Percentiles rank a stretch among this genome's conserved stretches.
Conservation (phyloP, 1,139 yeast genomes). For the Lodderomyces jiufengensis region DNA sequence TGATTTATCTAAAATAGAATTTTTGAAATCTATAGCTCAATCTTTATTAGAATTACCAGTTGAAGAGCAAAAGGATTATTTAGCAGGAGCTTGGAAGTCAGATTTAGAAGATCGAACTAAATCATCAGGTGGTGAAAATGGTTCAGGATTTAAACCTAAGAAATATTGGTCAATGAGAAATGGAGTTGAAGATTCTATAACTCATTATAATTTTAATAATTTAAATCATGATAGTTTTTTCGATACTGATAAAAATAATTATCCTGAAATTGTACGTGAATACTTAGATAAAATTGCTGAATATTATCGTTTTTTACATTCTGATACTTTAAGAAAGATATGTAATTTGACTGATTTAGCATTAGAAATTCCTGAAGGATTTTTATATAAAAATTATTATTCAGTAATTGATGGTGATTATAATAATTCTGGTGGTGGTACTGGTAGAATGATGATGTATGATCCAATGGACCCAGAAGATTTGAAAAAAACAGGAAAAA, state of each 20-base stretch:
- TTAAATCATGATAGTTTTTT: slow-evolving; percentile 23
- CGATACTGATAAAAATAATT: slow-evolving; percentile 17
- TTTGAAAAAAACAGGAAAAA: slow-evolving; percentile 25
- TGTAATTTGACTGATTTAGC: slow-evolving; percentile 27
- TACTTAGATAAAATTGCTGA: slow-evolving; percentile 25
- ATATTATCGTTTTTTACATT: slow-evolving; percentile 26
- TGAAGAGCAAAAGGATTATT: slow-evolving; percentile 34
- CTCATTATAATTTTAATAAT: slow-evolving; percentile 25
- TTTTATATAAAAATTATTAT: slow-evolving; percentile 29
- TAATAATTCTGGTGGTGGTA: slow-evolving; percentile 28
- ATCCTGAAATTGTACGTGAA: slow-evolving; percentile 28
- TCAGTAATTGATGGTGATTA: slow-evolving; percentile 22
- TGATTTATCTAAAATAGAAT: slow-evolving; percentile 23
- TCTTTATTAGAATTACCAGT: slow-evolving; percentile 38
- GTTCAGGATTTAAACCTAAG: slow-evolving; percentile 29
- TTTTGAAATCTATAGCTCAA: slow-evolving; percentile 35
- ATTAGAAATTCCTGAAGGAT: slow-evolving; percentile 31
- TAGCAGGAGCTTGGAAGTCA: slow-evolving; percentile 31
- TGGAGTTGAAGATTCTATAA: slow-evolving; percentile 28
- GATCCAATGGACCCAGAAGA: slow-evolving; percentile 27
- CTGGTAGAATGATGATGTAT: slow-evolving; percentile 31
- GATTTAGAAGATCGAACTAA: slow-evolving; percentile 29
- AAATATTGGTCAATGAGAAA: slow-evolving; percentile 32
- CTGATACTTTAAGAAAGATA: slow-evolving; percentile 22
- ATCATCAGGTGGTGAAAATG: slow-evolving; percentile 29